Conservation (phyloP, 2,329 filamentous ascomycete genomes). For the Claviceps spartinae region DNA sequence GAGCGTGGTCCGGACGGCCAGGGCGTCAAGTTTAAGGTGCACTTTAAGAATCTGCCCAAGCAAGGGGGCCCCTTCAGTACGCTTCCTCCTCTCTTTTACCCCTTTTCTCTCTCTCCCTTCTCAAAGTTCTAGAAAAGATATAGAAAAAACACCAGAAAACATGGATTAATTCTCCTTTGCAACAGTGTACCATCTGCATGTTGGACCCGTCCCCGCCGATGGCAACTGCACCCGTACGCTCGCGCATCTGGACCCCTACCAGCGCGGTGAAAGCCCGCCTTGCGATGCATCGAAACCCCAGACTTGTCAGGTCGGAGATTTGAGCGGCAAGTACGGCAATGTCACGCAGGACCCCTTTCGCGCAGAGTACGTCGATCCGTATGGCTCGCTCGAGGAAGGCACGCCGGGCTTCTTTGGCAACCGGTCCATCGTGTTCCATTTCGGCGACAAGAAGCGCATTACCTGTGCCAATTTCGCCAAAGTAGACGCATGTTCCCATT, state of each 20-base stretch:
- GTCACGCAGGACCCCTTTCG: constrained; percentile 38
- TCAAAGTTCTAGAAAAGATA: no score
- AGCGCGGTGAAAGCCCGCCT: constrained; percentile 44
- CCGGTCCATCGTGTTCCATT: constrained; percentile 51
- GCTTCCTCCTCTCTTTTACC: constrained; percentile 14
- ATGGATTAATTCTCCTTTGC: no score
- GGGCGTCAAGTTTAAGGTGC: constrained; percentile 41
- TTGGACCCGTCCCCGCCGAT: constrained; percentile 43
- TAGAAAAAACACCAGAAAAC: no score
- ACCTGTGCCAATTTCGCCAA: constrained; percentile 48
- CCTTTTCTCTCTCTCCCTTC: not conserved
- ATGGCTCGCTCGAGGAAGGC: constrained; percentile 37
- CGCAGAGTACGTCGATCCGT: constrained; percentile 41
- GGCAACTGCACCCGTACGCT: constrained; percentile 60
- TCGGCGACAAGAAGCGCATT: constrained; percentile 48
- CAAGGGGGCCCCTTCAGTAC: constrained; percentile 46
- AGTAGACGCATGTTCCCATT: constrained; percentile 4
- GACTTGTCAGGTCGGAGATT: constrained; percentile 64
- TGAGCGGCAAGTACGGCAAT: constrained; percentile 59
- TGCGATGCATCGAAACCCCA: constrained; percentile 45
- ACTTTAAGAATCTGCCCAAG: constrained; percentile 44
- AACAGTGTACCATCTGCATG: constrained; percentile 61
- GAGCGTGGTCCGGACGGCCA: constrained; percentile 32
- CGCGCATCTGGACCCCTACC: constrained; percentile 58
- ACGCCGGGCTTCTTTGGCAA: constrained; percentile 49